Base-by-base conservation (phyloP, 768 basidiomycete genomes). In the Suillus clintonianus region DNA sequence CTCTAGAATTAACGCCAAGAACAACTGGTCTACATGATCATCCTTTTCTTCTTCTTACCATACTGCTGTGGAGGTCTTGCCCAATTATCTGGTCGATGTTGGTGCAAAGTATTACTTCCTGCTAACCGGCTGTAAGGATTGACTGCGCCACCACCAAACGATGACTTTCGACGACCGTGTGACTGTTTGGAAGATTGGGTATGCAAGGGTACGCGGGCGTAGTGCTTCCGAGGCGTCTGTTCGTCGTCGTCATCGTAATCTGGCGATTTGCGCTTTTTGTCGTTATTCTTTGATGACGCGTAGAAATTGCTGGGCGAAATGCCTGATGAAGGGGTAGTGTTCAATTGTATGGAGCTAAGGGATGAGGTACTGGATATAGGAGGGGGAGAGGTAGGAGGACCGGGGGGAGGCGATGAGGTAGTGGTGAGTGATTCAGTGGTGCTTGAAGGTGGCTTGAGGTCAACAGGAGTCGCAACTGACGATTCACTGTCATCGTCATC, bases 241-340 rank as follows among this genome's bases (percentile, higher is more conserved):
- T 72, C 68, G 24, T 41, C 47, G 36, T 74, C 70, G 39, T 77
- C 76, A 17, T 74, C 73, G 13, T 67, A 65, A 43, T 76, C 76
- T 10, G 74, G 72, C 22, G 75, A 76, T 68, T 83, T 83, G 43
- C 82, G 79, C 65, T 83, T 83, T 68, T 65, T 78, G 61, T 70
- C 73, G 15, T 70, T 74, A 42, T 62, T 65, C 43, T 64, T 48
- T 47, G 55, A 59, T 13, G 73, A 66, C 30, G 69, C 80, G 47
- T 85, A 86, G 67, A 79, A 81, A 43, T 69, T 76, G 32, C 69
- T 62, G n/a, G 82, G 73, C 39, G 74, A 67, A 57, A 81, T 70
- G 45, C 67, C 71, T 17, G 58, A 72, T 65, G 62, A 62, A 65
- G 45, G 61, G 66, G 67, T 66, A 69, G 67, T 64, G 8, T 67